Evolutionary conservation across 1,284 basidiomycete species (phyloP).

Genomic region (Puccinia sorghi): DNA sequence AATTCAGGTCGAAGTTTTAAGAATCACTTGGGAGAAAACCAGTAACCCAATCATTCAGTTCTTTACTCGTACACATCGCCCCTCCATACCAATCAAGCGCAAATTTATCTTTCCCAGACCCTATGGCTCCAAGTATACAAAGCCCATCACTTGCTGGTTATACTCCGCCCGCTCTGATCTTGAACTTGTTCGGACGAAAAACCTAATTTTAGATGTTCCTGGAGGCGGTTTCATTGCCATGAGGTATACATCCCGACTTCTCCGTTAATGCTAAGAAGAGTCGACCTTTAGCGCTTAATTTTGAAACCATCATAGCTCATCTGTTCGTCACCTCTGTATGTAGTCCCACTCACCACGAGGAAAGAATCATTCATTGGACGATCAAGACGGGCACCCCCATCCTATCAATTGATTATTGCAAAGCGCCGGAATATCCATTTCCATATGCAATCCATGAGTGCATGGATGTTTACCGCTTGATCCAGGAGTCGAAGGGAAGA

Average conservation of each 20-base stretch:
- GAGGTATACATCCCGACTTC: conserved; percentile 57
- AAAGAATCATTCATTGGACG: conserved; percentile 85
- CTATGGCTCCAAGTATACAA: conserved; percentile 69
- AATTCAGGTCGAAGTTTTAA: conserved; percentile 75
- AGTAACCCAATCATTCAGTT: conserved; percentile 79
- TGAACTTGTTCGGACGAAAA: conserved; percentile 70
- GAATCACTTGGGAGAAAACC: conserved; percentile 91
- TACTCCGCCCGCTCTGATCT: conserved; percentile 75
- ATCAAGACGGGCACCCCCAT: conserved; percentile 75
- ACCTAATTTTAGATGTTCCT: conserved; percentile 86
- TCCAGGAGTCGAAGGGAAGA: conserved; percentile 76
- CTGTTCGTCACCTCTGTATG: not conserved
- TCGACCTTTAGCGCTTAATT: not conserved
- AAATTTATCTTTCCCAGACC: conserved; percentile 82
- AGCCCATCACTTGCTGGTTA: conserved; percentile 79
- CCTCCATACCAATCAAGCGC: conserved; percentile 67
- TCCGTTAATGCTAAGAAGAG: not conserved
- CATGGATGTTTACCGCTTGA: conserved; percentile 80
- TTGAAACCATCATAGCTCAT: conserved; percentile 5
- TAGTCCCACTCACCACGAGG: conserved; percentile 88
- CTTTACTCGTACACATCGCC: conserved; percentile 66
- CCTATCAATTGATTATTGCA: conserved; percentile 87
- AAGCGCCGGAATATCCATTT: conserved; percentile 83
- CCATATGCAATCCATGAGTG: conserved; percentile 93
- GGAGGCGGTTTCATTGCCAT: conserved; percentile 96